These are phyloP conservation scores for Hanseniaspora clermontiae DNA, from an alignment of 805 yeast genomes.

Conservation along the genomic window DNA sequence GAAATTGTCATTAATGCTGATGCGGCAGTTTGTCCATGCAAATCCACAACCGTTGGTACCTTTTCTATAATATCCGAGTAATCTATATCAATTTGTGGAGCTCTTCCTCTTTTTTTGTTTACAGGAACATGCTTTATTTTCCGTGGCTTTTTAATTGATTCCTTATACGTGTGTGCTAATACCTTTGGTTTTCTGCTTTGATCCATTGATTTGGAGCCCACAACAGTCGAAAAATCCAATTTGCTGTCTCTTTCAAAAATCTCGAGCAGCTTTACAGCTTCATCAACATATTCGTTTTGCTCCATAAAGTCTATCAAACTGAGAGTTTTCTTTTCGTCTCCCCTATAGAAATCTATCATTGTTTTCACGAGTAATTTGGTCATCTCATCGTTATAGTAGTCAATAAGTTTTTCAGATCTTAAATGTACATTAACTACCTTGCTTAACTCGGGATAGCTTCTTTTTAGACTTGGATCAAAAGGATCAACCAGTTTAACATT, in stretches of 20 bases:
- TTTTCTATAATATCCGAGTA: not conserved
- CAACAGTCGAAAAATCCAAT: conserved; percentile 21
- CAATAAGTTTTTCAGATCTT: not conserved
- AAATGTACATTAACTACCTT: not conserved
- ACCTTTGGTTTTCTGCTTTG: not conserved
- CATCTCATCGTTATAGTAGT: not conserved
- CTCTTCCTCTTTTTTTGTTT: not conserved
- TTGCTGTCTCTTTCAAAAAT: conserved; percentile 26
- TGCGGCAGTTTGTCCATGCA: conserved; percentile 41
- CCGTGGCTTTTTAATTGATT: not conserved
- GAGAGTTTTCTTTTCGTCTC: not conserved
- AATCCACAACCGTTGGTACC: conserved; percentile 32
- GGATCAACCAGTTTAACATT: not conserved
- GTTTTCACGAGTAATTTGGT: not conserved
- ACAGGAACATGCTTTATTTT: not conserved
- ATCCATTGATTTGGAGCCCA: not conserved
- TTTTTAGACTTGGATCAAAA: not conserved
- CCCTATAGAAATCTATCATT: conserved; percentile 3
- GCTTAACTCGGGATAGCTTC: not conserved
- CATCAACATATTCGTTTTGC: not conserved
- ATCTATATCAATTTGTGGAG: not conserved
- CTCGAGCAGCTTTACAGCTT: conserved; percentile 24
- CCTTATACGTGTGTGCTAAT: not conserved
- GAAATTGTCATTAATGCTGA: conserved; percentile 34
- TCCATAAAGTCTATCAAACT: not conserved